Base-by-base conservation (phyloP, 495 filamentous ascomycete genomes). In the Lindgomyces ingoldianus region DNA sequence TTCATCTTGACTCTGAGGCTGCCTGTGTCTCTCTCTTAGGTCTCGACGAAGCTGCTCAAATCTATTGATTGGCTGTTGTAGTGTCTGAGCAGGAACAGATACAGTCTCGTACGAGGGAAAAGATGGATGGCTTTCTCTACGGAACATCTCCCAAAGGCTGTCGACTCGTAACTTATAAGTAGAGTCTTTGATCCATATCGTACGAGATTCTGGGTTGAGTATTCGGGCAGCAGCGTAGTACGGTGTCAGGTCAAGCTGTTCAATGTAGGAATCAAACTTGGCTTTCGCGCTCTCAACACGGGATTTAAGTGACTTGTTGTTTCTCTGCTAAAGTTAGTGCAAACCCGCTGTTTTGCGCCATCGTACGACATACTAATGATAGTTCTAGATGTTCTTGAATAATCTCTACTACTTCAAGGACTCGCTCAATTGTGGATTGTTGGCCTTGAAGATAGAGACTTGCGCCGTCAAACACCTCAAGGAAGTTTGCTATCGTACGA, bases 1-100 rank as follows among this genome's bases (percentile, higher is more conserved):
- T 22, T 47, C 18, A 47, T 47, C 44, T 18, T 47, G 18, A 47
- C 44, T 47, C 44, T 47, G 18, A 18, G 21, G 44, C 44, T 18
- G 4, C 8, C 44, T 47, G 18, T 47, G 44, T 18, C 18, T 48
- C 57, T 64, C 65, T 53, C 57, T 19, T 63, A 63, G 51, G 19
- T 47, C n/a, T n/a, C 18, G 18, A 18, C 21, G 21, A 47, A 47
- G 44, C 44, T 47, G 44, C 44, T 47, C 18, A 47, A 47, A 47
- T 47, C 14, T 47, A 18, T 22, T 47, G 18, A 47, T 22, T 47
- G 18, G 44, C 44, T 47, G 14, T 6, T 39, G 6, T 39, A 6
- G 6, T 39, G 6, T 39, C 33, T 39, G 14, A 14, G 6, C 14
- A 6, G 6, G 14, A 39, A 39, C 14, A n/a, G n/a, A n/a, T 39